Evolutionary conservation across 495 filamentous ascomycete species (phyloP), one percentile per base, ranked within the genome.

Genomic region (Penicillium fimorum): DNA sequence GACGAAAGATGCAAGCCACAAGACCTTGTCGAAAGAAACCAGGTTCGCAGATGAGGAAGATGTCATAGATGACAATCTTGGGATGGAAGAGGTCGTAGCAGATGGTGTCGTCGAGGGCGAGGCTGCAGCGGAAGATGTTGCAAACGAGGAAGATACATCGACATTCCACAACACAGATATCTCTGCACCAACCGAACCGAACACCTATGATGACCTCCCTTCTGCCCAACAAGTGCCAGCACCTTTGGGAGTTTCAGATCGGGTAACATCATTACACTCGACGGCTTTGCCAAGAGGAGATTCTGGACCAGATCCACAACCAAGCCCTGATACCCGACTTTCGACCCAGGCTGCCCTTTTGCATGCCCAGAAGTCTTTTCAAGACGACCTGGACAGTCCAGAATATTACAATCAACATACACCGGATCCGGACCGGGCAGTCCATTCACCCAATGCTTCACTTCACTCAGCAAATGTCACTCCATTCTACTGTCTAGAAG

Each of bases 271-370:
- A 1, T 64, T 79, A 25, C 69, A 76, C 47, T 74, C 74, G 12
- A 75, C 74, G 6, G 61, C 59, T 2, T 47, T 71, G 17, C 64
- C 63, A 5, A 73, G 66, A 27, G 38, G 35, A 17, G 47, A 63
- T 41, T 53, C 71, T 12, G 63, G 61, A 6, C 33, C 56, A 12
- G 56, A 58, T 10, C 49, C 45, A 2, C 56, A 65, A n/a, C 56
- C 61, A 4, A 68, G 58, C 52, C 58, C 57, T 3, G 78, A 78
- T 29, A 58, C 65, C 3, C 69, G 76, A 24, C 64, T 80, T 20
- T 79, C 78, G 1, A 82, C 79, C 1, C 79, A 81, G 41, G 77
- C 76, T 35, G 79, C 79, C 12, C 58, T 80, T n/a, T 46, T 72
- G 5, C 70, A 74, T 50, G 78, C 78, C 12, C 77, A 79, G 50